Evolutionary conservation across 352 stramenopile genomes (phyloP).

Genomic region (Phytophthora hybrid): DNA sequence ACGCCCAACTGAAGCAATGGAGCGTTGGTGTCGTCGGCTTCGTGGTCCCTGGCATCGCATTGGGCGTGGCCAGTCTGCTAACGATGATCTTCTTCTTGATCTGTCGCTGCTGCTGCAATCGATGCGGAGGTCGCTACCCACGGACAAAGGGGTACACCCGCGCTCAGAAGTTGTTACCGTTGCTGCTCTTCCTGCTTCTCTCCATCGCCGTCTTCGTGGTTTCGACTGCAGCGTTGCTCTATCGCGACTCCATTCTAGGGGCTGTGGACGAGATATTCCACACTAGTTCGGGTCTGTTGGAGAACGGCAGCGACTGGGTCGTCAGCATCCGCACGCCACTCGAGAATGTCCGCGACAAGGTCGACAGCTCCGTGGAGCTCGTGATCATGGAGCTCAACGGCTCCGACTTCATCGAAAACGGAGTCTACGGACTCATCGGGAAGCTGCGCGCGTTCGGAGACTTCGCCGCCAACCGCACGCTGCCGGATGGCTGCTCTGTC

Average conservation of each 20-base stretch:
- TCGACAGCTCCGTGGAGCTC: slow-evolving; percentile 40
- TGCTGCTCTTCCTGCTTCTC: slow-evolving; percentile 73
- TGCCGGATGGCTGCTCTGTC: slow-evolving; percentile 49
- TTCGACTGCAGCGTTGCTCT: slow-evolving; percentile 54
- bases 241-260: slow-evolving; percentile 54
- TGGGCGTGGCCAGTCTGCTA: slow-evolving; percentile 58
- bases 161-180: slow-evolving; percentile 58
- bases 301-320: slow-evolving; percentile 51
- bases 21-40: slow-evolving; percentile 50
- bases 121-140: slow-evolving; percentile 52
- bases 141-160: slow-evolving; percentile 63
- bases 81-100: slow-evolving; percentile 71
- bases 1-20: slow-evolving; percentile 52
- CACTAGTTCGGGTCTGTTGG: slow-evolving; percentile 39
- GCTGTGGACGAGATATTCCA: slow-evolving; percentile 57
- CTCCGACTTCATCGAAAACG: slow-evolving; percentile 56
- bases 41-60: slow-evolving; percentile 55
- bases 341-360: slow-evolving; percentile 53
- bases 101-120: slow-evolving; percentile 77
- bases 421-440: slow-evolving; percentile 39
- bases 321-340: slow-evolving; percentile 49
- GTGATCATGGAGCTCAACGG: slow-evolving; percentile 46
- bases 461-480: slow-evolving; percentile 43
- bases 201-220: slow-evolving; percentile 49
- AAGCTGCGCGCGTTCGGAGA: slow-evolving; percentile 45